Percentiles rank a stretch among this genome's conserved stretches.
Conservation (phyloP, 2,329 filamentous ascomycete genomes). For the Fusarium pseudocircinatum region DNA sequence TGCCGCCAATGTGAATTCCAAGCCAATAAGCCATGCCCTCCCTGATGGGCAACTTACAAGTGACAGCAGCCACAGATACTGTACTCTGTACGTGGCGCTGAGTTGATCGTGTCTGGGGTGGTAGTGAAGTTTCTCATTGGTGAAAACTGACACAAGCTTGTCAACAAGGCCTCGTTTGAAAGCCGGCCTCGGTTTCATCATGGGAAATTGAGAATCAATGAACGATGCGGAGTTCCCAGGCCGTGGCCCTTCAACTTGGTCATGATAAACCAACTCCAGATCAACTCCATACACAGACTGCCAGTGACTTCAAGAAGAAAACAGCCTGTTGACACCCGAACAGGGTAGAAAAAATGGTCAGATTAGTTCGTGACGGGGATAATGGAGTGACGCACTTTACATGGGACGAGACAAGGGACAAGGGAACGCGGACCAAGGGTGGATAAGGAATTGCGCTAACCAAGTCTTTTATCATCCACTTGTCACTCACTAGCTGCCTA, state of each 20-base stretch:
- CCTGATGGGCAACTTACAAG: neutral
- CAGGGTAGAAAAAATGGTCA: slow-evolving; percentile 21
- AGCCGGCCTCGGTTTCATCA: slow-evolving; percentile 29
- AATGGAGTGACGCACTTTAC: slow-evolving; percentile 35
- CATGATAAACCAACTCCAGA: neutral
- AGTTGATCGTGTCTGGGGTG: slow-evolving; percentile 23
- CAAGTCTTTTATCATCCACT: slow-evolving; percentile 21
- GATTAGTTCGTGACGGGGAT: slow-evolving; percentile 19
- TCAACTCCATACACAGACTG: slow-evolving; percentile 4
- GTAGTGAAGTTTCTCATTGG: slow-evolving; percentile 30
- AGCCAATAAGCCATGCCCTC: neutral
- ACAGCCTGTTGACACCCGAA: neutral
- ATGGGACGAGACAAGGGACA: slow-evolving; percentile 29
- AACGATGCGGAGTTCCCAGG: neutral
- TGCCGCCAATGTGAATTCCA: neutral
- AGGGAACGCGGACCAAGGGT: slow-evolving; percentile 2
- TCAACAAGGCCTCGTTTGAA: slow-evolving; percentile 19
- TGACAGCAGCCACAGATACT: neutral
- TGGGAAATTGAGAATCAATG: slow-evolving; percentile 11
- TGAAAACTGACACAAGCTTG: slow-evolving; percentile 24
- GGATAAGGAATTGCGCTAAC: slow-evolving; percentile 5
- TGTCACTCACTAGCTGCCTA: slow-evolving; percentile 5
- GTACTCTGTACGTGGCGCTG: neutral
- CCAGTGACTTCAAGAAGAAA: slow-evolving; percentile 9
- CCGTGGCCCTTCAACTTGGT: neutral